Base-by-base conservation (phyloP, 805 yeast species). In the Candida maris region DNA sequence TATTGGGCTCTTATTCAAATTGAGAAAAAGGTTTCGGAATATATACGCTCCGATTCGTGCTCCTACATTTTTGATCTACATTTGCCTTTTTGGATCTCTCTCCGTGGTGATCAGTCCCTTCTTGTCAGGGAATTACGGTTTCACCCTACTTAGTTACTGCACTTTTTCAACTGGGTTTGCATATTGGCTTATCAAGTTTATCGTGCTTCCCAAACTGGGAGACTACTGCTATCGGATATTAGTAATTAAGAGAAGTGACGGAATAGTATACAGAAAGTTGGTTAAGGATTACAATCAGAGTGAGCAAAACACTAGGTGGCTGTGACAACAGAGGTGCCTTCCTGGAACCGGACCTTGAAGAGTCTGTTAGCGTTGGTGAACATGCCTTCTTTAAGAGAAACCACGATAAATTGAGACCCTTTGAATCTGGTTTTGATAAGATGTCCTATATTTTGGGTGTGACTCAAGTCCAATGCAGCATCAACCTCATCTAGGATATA, bases 401-500 rank as follows among this genome's bases (percentile, higher is more conserved):
- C 98, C 32, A 93, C 95, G 46, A 93, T 91, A 58, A 93, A 93
- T 57, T 93, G 99, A 2, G 97, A 85, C 1, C 95, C 96, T 60
- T 85, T 84, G 64, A 93, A 93, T 49, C 96, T 70, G 0, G 97
- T 91, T 64, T 91, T 93, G 61, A 93, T 93, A 57, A 93, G 70
- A 54, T 87, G 96, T 3, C 99, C 99, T 53, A 93, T 93, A 54
- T 93, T 93, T 60, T 93, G 97, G 1, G 99, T 93, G 57, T 93
- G 99, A 41, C 94, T 85, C 46, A 91, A 73, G 69, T 93, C 99
- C 46, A 93, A 71, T 1, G 99, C 99, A 1, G 99, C 98, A 65
- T 93, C 98, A 25, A 93, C 97, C 64, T 93, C 98, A 63, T 93
- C 98, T 39, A 93, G 67, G 49, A 93, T 91, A 56, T 93, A 93